phyloP scores from a whole-genome alignment of 2,329 filamentous ascomycete species.

The Penicillium sp. region DNA sequence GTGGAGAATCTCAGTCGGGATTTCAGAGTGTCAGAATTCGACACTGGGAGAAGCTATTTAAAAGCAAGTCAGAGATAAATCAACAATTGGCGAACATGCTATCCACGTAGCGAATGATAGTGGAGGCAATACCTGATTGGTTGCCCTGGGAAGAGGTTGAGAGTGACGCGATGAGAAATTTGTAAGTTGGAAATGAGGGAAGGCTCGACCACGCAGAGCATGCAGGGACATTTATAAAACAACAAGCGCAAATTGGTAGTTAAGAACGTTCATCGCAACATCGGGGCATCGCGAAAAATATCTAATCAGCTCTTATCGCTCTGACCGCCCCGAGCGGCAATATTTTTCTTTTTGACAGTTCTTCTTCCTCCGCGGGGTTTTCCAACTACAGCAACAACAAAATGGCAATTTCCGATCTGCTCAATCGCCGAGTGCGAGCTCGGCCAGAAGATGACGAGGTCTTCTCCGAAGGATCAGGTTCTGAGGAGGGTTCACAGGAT shows the following conservation, averaged over 20 bases:
- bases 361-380: conserved; percentile 11
- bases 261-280: neutral
- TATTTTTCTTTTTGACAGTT: conserved; percentile 25
- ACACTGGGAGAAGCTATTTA: neutral
- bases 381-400: conserved; percentile 8
- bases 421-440: conserved; percentile 46
- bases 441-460: conserved; percentile 43
- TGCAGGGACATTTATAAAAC: conserved; percentile 1
- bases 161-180: neutral
- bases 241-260: neutral
- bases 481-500: conserved; percentile 22
- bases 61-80: neutral
- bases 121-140: conserved; percentile 4
- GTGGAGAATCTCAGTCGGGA: neutral
- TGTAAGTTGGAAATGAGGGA: neutral
- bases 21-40: neutral
- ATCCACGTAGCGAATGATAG: neutral
- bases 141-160: neutral
- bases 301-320: conserved; percentile 22
- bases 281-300: conserved; percentile 16
- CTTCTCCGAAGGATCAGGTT: conserved; percentile 31
- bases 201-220: neutral
- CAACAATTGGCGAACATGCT: neutral
- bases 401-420: conserved; percentile 41
- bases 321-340: conserved; percentile 31